These are phyloP conservation scores for Neofusicoccum umdonicola DNA, from an alignment of 2,329 filamentous ascomycete species.

Conservation along the genomic window DNA sequence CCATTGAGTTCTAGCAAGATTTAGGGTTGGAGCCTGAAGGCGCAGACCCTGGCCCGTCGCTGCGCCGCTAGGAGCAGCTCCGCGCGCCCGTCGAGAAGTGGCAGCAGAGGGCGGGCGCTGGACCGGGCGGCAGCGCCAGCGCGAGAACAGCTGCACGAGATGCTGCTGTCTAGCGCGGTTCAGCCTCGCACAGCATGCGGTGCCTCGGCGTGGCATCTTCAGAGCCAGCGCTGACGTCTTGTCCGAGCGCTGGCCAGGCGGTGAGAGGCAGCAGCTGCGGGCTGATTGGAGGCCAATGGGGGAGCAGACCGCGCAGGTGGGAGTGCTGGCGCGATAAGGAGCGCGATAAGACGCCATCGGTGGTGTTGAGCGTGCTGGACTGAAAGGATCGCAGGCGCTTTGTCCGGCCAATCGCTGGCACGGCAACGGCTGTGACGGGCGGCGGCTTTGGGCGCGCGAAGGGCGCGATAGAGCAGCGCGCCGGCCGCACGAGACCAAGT, in stretches of 20 bases:
- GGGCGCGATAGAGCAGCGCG: not conserved
- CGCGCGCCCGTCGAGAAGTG: not conserved
- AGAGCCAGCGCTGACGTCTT: conserved; percentile 1
- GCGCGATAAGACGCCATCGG: conserved; percentile 6
- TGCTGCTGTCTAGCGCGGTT: not conserved
- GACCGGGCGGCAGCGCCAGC: not conserved
- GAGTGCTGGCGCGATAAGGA: conserved; percentile 6
- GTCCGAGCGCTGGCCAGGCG: not conserved
- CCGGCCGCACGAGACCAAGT: conserved; percentile 11
- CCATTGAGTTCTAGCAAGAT: not conserved
- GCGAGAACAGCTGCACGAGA: not conserved
- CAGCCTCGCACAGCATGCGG: not conserved
- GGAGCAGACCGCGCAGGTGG: not conserved
- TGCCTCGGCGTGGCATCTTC: not conserved
- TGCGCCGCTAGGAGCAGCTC: not conserved
- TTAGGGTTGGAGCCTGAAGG: not conserved
- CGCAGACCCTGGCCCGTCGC: not conserved
- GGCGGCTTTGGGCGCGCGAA: not conserved
- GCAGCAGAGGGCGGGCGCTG: not conserved
- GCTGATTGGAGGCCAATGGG: not conserved
- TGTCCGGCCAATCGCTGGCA: conserved; percentile 11
- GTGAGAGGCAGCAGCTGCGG: not conserved
- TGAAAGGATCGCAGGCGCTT: not conserved
- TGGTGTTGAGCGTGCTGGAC: not conserved
- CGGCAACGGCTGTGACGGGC: not conserved